Conservation (phyloP, 768 basidiomycete genomes). For the Exidia glandulosa region DNA sequence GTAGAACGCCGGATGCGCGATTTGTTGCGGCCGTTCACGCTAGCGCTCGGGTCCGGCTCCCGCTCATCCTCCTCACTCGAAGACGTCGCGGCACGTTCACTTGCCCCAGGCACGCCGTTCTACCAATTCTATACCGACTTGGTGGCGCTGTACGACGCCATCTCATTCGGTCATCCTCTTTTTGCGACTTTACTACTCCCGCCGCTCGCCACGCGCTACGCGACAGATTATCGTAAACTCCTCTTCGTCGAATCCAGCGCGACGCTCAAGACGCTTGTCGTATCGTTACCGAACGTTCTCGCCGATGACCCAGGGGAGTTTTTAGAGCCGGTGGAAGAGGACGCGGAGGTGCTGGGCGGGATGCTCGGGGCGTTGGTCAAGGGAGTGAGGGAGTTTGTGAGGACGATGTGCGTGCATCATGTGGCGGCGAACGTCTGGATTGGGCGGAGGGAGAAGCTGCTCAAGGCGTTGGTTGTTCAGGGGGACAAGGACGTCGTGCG, state of each 20-base stretch:
- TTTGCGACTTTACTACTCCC: conserved; percentile 71
- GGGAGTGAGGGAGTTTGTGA: conserved; percentile 45
- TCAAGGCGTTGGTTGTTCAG: conserved; percentile 30
- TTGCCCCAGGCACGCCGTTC: conserved; percentile 67
- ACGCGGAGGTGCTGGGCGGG: conserved; percentile 47
- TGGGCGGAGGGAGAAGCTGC: too few relatives aligned
- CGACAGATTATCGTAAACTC: conserved; percentile 72
- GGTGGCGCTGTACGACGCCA: conserved; percentile 77
- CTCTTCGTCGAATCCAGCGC: conserved; percentile 76
- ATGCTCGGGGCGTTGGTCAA: conserved; percentile 47
- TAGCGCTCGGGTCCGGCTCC: conserved; percentile 8
- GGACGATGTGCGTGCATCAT: conserved; percentile 67
- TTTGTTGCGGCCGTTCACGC: conserved; percentile 45
- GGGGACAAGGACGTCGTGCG: conserved; percentile 35
- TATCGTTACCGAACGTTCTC: conserved; percentile 40
- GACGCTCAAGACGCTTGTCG: conserved; percentile 47
- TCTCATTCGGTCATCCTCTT: conserved; percentile 71
- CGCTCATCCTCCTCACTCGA: conserved; percentile 31
- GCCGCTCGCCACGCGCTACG: conserved; percentile 63
- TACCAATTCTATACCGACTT: conserved; percentile 93
- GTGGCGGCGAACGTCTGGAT: conserved; percentile 68
- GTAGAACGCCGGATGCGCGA: conserved; percentile 50
- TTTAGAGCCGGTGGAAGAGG: conserved; percentile 59
- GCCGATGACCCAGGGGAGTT: conserved; percentile 45
- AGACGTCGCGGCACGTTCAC: conserved; percentile 40